Evolutionary conservation across 345 rosid species (phyloP), one percentile per base, ranked within the genome.

Genomic region (Pistacia atlantica): DNA sequence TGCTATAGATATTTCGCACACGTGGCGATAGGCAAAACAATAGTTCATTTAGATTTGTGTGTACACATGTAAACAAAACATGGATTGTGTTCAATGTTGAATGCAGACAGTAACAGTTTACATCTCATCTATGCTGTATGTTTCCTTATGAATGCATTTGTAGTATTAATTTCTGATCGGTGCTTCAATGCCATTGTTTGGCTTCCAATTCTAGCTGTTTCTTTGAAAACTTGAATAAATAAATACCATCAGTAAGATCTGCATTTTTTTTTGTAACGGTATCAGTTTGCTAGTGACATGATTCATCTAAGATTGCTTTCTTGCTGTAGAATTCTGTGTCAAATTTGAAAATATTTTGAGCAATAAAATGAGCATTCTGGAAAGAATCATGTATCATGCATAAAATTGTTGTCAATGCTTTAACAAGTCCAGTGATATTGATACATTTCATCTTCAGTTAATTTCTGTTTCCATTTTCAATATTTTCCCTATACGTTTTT

Each of bases 81-180:
- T 57, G 65, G 14, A 56, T 13, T 13, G 35, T 9, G 37, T 56
- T 65, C 20, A 14, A 8, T 17, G 31, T 31, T 14, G 67, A 67
- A 48, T 70, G 1, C 35, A 71, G 49, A n/a, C 74, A 12, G 3
- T 38, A 54, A 69, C 33, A n/a, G 22, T 54, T 12, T 58, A n/a
- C 65, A 71, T 52, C 38, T 57, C 37, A 57, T 20, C 52, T 38
- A 38, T 12, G 13, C 20, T 71, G 55, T 71, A 38, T 10, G 75
- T 58, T 71, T 71, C 65, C 55, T 71, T 20, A 57, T 20, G 22
- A 6, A 58, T 42, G 65, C 57, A 38, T 58, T 51, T 42, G 38
- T 57, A 1, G 74, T 57, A 25, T 2, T 20, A 71, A 11, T 33
- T 7, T 17, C 28, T 71, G 75, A 58, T 71, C 10, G 46, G 11